phyloP scores from a whole-genome alignment of 305 asterid genomes.

The Fraxinus paxiana region DNA sequence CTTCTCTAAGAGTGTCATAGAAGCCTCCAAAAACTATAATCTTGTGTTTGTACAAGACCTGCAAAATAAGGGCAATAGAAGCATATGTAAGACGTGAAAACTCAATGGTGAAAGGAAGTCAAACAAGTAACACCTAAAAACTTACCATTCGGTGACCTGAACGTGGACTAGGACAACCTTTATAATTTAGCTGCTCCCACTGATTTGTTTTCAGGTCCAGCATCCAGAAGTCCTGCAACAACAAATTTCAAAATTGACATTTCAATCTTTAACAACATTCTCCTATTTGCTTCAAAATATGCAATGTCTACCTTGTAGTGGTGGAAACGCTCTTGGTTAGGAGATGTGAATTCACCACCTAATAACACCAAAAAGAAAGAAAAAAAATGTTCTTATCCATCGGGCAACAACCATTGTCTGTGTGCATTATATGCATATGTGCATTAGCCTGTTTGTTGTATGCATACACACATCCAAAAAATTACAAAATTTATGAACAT shows the following conservation, averaged over 20 bases:
- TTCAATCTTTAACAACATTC: conserved; percentile 12
- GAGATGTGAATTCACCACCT: conserved; percentile 99
- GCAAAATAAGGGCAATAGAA: conserved; percentile 32
- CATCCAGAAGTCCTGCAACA: conserved; percentile 82
- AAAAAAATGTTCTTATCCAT: not conserved
- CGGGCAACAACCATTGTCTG: not conserved
- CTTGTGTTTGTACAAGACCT: conserved; percentile 94
- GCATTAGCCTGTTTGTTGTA: not conserved
- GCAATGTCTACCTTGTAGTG: conserved; percentile 79
- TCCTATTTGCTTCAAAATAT: not conserved
- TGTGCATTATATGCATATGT: not conserved
- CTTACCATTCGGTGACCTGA: conserved; percentile 96
- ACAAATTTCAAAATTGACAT: conserved; percentile 20
- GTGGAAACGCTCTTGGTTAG: conserved; percentile 98
- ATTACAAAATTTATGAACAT: not conserved
- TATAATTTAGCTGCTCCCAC: conserved; percentile 95
- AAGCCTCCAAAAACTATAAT: conserved; percentile 92
- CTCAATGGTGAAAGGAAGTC: not conserved
- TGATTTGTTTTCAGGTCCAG: conserved; percentile 92
- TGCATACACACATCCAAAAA: not conserved
- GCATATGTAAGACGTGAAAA: conserved; percentile 16
- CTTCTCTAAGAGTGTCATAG: conserved; percentile 98
- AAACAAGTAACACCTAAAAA: conserved; percentile 1
- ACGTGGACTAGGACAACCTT: conserved; percentile 97
- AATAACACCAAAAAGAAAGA: conserved; percentile 21